Conservation (phyloP, 2,329 filamentous ascomycete genomes). For the Didymella lethalis region DNA sequence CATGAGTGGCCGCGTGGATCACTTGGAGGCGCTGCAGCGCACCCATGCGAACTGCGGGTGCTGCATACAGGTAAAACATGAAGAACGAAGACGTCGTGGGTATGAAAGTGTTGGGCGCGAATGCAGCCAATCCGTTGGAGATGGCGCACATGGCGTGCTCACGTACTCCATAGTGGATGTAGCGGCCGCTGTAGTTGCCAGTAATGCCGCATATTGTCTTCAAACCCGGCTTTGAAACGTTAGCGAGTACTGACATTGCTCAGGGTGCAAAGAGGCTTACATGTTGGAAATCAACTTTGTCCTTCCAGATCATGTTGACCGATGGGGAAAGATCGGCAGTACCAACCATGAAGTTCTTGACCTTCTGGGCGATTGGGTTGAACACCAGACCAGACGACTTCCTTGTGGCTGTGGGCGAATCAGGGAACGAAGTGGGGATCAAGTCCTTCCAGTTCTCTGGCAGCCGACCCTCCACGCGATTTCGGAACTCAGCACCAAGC, state of each 20-base stretch:
- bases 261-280: constrained; percentile 43
- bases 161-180: constrained; percentile 54
- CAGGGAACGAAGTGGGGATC: constrained; percentile 60
- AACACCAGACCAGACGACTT: constrained; percentile 61
- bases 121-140: constrained; percentile 66
- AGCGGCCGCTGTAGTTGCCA: constrained; percentile 64
- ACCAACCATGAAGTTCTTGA: constrained; percentile 92
- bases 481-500: constrained; percentile 59
- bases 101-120: constrained; percentile 48
- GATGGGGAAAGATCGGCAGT: constrained; percentile 63
- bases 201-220: constrained; percentile 58
- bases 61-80: constrained; percentile 70
- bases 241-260: constrained; percentile 15
- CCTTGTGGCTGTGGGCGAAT: constrained; percentile 58
- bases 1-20: constrained; percentile 69
- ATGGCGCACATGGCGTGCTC: constrained; percentile 51
- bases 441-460: constrained; percentile 59
- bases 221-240: constrained; percentile 36
- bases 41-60: constrained; percentile 67
- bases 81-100: constrained; percentile 66
- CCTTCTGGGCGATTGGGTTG: constrained; percentile 73
- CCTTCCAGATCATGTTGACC: constrained; percentile 61
- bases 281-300: constrained; percentile 61
- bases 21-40: constrained; percentile 64
- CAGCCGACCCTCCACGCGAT: constrained; percentile 59